Conservation (phyloP, 2,329 filamentous ascomycete species). For the Thielaviopsis cerberus region DNA sequence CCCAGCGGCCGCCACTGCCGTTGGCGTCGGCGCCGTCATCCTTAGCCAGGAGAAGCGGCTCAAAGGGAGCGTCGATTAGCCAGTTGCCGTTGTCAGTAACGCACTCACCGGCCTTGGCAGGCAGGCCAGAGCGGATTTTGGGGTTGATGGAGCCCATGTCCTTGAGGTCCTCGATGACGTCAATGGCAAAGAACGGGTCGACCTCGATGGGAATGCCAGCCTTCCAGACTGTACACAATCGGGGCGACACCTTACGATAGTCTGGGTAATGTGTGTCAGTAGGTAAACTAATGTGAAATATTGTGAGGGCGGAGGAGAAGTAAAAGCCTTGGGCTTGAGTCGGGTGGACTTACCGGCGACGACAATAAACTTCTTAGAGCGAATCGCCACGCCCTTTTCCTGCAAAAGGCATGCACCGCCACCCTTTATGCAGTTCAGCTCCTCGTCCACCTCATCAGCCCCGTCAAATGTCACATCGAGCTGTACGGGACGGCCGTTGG, state of each 20-base stretch:
- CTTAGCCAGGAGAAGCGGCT: slow-evolving; percentile 46
- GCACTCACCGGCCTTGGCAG: slow-evolving; percentile 65
- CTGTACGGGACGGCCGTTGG: slow-evolving; percentile 25
- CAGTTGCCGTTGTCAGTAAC: slow-evolving; percentile 41
- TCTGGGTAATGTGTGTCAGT: slow-evolving; percentile 32
- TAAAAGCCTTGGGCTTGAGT: no score
- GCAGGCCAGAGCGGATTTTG: slow-evolving; percentile 49
- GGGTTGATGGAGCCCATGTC: slow-evolving; percentile 56
- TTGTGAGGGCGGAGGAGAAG: background rate
- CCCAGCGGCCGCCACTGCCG: slow-evolving; percentile 30
- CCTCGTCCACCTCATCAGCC: slow-evolving; percentile 87
- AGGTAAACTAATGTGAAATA: background rate
- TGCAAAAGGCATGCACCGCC: slow-evolving; percentile 95
- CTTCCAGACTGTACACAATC: slow-evolving; percentile 62
- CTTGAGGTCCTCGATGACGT: slow-evolving; percentile 54
- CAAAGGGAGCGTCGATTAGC: slow-evolving; percentile 86
- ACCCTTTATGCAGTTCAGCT: slow-evolving; percentile 93
- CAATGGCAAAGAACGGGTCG: slow-evolving; percentile 61
- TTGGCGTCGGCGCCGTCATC: slow-evolving; percentile 28
- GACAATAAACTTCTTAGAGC: slow-evolving; percentile 70
- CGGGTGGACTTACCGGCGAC: slow-evolving; percentile 47
- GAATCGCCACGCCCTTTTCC: slow-evolving; percentile 83
- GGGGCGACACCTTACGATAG: slow-evolving; percentile 69
- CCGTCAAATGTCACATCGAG: slow-evolving; percentile 91
- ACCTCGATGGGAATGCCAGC: slow-evolving; percentile 75